These are phyloP conservation scores for Santalum album DNA, from an alignment of 164 flowering plant species.

Conservation along the genomic window DNA sequence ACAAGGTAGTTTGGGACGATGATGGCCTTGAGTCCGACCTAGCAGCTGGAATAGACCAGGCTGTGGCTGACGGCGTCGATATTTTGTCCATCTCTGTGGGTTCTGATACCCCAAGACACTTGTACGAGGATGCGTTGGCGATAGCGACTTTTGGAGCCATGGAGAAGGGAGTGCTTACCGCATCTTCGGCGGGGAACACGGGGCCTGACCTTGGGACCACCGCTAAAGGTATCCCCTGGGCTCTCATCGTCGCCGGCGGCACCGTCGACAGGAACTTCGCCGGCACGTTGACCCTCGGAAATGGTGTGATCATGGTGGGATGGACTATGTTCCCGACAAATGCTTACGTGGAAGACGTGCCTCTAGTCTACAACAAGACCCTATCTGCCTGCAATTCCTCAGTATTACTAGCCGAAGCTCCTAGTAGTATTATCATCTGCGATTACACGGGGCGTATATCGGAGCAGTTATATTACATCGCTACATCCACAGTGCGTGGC, in stretches of 20 bases:
- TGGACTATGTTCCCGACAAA: neutral
- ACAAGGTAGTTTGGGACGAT: slow-evolving; percentile 39
- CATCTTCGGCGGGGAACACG: neutral
- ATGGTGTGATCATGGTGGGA: neutral
- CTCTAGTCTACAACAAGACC: neutral
- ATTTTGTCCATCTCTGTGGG: slow-evolving; percentile 54
- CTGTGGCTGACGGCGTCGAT: slow-evolving; percentile 60
- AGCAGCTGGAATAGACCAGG: slow-evolving; percentile 53
- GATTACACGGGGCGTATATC: neutral
- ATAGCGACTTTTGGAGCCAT: slow-evolving; percentile 49
- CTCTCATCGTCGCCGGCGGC: neutral
- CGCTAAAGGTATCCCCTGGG: neutral
- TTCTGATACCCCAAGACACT: slow-evolving; percentile 5
- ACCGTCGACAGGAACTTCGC: neutral
- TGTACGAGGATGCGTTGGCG: slow-evolving; percentile 43
- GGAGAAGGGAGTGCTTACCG: slow-evolving; percentile 37
- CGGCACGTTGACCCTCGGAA: neutral
- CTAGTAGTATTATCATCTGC: neutral
- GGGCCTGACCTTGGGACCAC: neutral
- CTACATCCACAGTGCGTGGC: neutral
- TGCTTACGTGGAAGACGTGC: neutral
- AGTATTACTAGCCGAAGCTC: neutral
- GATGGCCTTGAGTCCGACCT: slow-evolving; percentile 32
- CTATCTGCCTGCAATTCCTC: neutral
- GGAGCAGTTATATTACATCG: neutral